Percentiles rank a stretch among this genome's conserved stretches.
Conservation (phyloP, 169 alveolate genomes). For the Cryptosporidium tyzzeri region DNA sequence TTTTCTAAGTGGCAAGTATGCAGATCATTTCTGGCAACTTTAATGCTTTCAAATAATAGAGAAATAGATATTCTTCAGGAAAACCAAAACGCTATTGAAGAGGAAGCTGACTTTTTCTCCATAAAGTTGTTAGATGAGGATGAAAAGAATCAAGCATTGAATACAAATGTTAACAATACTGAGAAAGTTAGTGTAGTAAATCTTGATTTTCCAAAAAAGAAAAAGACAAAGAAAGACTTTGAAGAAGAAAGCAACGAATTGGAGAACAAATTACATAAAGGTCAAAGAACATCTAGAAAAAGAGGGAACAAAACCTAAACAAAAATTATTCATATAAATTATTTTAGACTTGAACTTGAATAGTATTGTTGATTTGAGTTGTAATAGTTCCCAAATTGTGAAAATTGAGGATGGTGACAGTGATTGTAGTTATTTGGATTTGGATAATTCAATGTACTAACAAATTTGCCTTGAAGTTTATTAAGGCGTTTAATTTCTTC, state of each 20-base stretch:
- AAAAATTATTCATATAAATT: background rate
- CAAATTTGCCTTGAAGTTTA: constrained; percentile 33
- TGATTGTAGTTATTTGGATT: constrained; percentile 24
- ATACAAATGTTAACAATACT: background rate
- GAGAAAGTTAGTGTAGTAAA: background rate
- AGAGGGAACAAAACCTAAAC: constrained; percentile 9
- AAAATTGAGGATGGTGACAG: constrained; percentile 8
- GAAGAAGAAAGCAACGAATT: background rate
- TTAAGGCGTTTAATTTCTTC: constrained; percentile 33
- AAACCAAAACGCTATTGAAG: background rate
- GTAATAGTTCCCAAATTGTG: constrained; percentile 17
- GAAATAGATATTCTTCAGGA: constrained; percentile 40
- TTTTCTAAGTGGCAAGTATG: constrained; percentile 56
- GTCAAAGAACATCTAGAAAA: background rate
- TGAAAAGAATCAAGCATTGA: background rate
- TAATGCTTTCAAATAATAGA: constrained; percentile 57
- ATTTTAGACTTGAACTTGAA: background rate
- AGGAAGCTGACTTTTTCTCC: background rate
- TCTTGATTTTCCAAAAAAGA: constrained; percentile 45
- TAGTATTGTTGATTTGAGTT: constrained; percentile 1
- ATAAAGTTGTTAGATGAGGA: background rate
- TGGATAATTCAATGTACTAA: background rate
- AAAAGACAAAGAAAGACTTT: constrained; percentile 31
- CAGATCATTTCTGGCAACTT: constrained; percentile 66
- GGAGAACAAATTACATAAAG: constrained; percentile 1